A percentile compares a stretch with the other conserved stretches of the same genome.
Evolutionary conservation across 2,329 filamentous ascomycete genomes (phyloP).

Genomic region (Pseudogymnoascus sp.): DNA sequence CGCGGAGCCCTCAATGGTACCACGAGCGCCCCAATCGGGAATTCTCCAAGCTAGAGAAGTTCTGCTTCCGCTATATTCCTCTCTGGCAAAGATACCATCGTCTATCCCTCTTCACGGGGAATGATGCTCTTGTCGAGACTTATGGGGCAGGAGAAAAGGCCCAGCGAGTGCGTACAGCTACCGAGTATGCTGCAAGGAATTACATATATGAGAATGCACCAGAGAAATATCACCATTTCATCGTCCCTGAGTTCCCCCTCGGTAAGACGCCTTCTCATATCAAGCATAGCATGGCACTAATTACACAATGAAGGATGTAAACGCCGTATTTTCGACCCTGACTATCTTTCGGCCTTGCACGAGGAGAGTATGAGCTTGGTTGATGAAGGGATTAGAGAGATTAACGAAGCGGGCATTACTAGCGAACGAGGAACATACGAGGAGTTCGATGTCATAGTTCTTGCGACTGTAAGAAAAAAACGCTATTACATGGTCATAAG

Average conservation of each 20-base stretch:
- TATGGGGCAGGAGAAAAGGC: slow-evolving; percentile 21
- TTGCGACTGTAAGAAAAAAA: slow-evolving; percentile 17
- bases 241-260: slow-evolving; percentile 16
- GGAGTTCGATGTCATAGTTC: slow-evolving; percentile 19
- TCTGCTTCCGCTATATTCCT: slow-evolving; percentile 26
- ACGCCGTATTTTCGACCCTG: slow-evolving; percentile 28
- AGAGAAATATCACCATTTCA: slow-evolving; percentile 12
- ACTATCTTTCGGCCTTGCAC: slow-evolving; percentile 25
- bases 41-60: slow-evolving; percentile 29
- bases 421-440: slow-evolving; percentile 11
- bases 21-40: slow-evolving; percentile 31
- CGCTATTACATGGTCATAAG: slow-evolving; percentile 11
- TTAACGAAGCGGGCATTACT: slow-evolving; percentile 15
- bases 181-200: neutral
- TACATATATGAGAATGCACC: neutral
- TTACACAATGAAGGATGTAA: slow-evolving; percentile 26
- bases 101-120: slow-evolving; percentile 21
- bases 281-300: neutral
- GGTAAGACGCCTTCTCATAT: slow-evolving; percentile 1
- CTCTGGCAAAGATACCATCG: slow-evolving; percentile 23
- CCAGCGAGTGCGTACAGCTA: slow-evolving; percentile 13
- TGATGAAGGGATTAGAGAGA: slow-evolving; percentile 15
- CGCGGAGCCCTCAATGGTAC: slow-evolving; percentile 30
- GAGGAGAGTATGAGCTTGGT: slow-evolving; percentile 12
- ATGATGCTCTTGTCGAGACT: slow-evolving; percentile 20